Base-by-base conservation (phyloP, 1,139 yeast species). In the Groenewaldozyma auringiensis region DNA sequence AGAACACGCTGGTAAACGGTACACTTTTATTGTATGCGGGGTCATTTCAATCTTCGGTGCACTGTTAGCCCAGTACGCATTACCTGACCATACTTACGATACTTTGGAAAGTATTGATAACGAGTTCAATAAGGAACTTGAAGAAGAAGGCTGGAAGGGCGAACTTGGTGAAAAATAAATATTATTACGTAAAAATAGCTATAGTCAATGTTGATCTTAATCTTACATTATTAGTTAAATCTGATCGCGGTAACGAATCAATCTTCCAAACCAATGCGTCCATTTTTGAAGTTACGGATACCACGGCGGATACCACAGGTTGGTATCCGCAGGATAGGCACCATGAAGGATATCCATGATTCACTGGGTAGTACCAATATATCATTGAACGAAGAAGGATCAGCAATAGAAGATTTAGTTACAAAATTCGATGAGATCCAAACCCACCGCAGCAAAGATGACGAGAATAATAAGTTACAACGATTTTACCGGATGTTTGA, bases 401-500 rank as follows among this genome's bases (percentile, higher is more conserved):
- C 29, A 25, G 29, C 29, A 25, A 25, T 25, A 25, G 11, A 25
- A 8, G 29, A 25, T 8, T 11, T 25, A 8, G 29, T 25, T 8
- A 25, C 29, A 6, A 25, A 25, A 8, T 11, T 25, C 11, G 11
- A 25, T 25, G 29, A 25, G 11, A 11, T 8, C 6, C 6, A 25
- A 8, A 11, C 6, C 11, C 6, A 25, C 11, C 6, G 11, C 11
- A 25, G 11, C 11, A 11, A 25, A 8, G 11, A 25, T 25, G 29
- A 25, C 11, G 29, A 25, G 11, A 8, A 8, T 25, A 11, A 8
- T 25, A 25, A 50, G 36, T 39, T 47, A n/a, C 47, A 52, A 31
- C 40, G 48, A 14, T 55, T 55, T 47, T 47, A 50, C 37, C 64
- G 65, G 45, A 59, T 60, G 44, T 68, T 69, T 50, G 72, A 69